Conservation (phyloP, 345 rosid species). For the Gossypium ekmanianum region DNA sequence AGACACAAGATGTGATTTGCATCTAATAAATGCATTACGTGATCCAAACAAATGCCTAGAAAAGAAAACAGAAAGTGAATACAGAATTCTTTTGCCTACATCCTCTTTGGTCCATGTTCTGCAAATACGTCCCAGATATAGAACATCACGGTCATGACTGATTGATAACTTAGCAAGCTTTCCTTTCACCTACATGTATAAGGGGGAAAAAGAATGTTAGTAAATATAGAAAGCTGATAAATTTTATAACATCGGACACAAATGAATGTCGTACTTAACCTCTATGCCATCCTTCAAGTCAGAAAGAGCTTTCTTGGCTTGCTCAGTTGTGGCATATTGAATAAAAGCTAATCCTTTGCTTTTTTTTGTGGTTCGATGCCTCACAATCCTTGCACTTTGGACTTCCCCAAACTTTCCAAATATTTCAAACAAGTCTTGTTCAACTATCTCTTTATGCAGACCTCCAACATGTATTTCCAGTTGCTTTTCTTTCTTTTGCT, state of each 20-base stretch:
- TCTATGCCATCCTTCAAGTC: slow-evolving; percentile 19
- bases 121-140: slow-evolving; percentile 19
- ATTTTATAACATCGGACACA: neutral
- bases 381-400: slow-evolving; percentile 15
- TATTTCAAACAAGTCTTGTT: slow-evolving; percentile 20
- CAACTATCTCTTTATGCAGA: slow-evolving; percentile 13
- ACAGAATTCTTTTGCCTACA: slow-evolving; percentile 11
- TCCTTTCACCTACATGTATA: slow-evolving; percentile 18
- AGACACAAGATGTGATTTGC: neutral
- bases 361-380: neutral
- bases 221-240: neutral
- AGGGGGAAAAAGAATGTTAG: neutral
- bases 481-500: slow-evolving; percentile 1
- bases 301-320: slow-evolving; percentile 19
- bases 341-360: slow-evolving; percentile 21
- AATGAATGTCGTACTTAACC: slow-evolving; percentile 8
- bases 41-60: neutral
- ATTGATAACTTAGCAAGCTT: slow-evolving; percentile 17
- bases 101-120: slow-evolving; percentile 26
- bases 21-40: neutral
- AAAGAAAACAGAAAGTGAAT: neutral
- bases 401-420: slow-evolving; percentile 18
- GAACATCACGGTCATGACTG: slow-evolving; percentile 5
- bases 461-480: slow-evolving; percentile 19
- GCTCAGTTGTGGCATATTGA: slow-evolving; percentile 18